Evolutionary conservation across 208 protist genomes (phyloP).

Genomic region (Crithidia expoeki): DNA sequence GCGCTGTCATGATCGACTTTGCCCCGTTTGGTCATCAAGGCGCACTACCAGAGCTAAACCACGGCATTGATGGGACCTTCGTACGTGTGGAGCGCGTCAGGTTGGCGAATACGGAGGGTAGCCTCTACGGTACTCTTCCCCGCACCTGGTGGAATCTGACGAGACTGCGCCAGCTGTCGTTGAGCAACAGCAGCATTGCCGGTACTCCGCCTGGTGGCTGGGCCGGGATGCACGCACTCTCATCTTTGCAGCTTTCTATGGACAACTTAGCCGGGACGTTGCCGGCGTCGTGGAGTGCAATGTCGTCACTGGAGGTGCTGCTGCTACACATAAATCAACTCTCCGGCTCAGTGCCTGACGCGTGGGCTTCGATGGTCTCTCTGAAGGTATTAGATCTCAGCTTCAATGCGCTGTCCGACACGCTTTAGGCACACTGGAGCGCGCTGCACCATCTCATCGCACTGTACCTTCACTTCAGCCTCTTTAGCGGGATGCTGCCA

Average conservation of each 20-base stretch:
- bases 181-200: neutral
- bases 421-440: neutral
- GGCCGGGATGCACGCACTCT: neutral
- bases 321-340: neutral
- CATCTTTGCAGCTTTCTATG: neutral
- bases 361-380: neutral
- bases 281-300: neutral
- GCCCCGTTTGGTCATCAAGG: neutral
- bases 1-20: neutral
- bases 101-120: neutral
- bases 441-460: neutral
- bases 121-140: neutral
- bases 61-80: neutral
- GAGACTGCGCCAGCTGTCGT: neutral
- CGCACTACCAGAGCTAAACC: neutral
- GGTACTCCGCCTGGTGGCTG: neutral
- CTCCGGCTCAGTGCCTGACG: neutral
- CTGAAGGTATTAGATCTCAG: neutral
- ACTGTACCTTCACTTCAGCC: neutral
- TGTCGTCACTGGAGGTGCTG: neutral
- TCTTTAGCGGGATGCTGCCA: neutral
- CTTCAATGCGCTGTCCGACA: neutral
- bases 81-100: neutral
- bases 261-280: neutral
- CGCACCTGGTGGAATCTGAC: neutral